Evolutionary conservation across 2,329 filamentous ascomycete species (phyloP).

Genomic region (Trichoderma sp.): DNA sequence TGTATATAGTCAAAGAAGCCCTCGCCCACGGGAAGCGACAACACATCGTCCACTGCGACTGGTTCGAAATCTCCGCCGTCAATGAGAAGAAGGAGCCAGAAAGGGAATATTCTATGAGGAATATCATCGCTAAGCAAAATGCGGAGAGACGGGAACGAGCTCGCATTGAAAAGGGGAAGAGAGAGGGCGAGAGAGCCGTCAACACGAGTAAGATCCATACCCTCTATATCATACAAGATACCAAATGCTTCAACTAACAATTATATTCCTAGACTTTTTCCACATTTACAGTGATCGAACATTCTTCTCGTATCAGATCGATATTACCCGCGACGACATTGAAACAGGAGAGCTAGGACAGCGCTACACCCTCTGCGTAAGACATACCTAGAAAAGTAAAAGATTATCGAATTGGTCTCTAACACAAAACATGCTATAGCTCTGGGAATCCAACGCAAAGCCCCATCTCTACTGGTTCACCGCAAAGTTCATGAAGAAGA

Average conservation of each 20-base stretch:
- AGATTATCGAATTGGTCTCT: neutral
- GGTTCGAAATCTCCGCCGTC: constrained; percentile 52
- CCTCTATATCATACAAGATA: neutral
- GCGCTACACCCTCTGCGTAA: constrained; percentile 61
- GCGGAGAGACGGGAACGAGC: constrained; percentile 36
- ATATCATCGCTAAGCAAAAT: constrained; percentile 33
- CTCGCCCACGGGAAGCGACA: constrained; percentile 38
- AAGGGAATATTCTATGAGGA: constrained; percentile 46
- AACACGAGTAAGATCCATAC: constrained; percentile 49
- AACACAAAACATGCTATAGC: constrained; percentile 42
- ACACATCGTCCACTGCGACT: constrained; percentile 51
- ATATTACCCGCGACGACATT: constrained; percentile 56
- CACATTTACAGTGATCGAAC: constrained; percentile 64
- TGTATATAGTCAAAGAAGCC: constrained; percentile 39
- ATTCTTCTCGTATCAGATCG: constrained; percentile 64
- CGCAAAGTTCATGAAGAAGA: constrained; percentile 50
- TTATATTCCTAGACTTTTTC: constrained; percentile 53
- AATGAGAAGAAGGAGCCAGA: constrained; percentile 36
- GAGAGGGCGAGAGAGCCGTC: constrained; percentile 45
- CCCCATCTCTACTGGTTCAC: constrained; percentile 64
- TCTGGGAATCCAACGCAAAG: constrained; percentile 64
- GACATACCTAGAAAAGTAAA: constrained; percentile 28
- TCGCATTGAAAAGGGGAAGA: constrained; percentile 42
- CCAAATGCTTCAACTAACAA: neutral
- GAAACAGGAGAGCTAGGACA: constrained; percentile 52